phyloP scores from a whole-genome alignment of 768 basidiomycete genomes.

The Jaapia argillacea region DNA sequence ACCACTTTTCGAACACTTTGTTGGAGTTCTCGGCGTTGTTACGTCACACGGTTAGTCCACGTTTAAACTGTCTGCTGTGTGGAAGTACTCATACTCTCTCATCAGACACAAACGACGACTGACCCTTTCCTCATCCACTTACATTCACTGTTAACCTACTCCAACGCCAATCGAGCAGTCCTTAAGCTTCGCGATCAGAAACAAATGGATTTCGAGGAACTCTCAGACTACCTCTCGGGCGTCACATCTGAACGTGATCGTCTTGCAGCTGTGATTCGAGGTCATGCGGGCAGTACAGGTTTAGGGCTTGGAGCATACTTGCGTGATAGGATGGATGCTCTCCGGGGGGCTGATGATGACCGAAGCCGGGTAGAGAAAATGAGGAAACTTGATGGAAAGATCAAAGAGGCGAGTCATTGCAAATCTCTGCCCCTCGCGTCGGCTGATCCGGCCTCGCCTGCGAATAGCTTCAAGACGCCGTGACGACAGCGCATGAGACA shows the following conservation, averaged over 20 bases:
- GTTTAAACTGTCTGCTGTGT: neutral
- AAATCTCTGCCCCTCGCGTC: neutral
- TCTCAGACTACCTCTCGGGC: slow-evolving; percentile 90
- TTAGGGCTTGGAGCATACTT: slow-evolving; percentile 84
- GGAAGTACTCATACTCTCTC: neutral
- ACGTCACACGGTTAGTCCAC: slow-evolving; percentile 62
- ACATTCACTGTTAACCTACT: slow-evolving; percentile 89
- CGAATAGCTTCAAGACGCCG: slow-evolving; percentile 94
- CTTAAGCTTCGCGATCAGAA: slow-evolving; percentile 96
- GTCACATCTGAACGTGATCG: slow-evolving; percentile 90
- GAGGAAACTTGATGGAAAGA: slow-evolving; percentile 85
- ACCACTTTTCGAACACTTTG: slow-evolving; percentile 93
- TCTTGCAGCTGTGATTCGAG: slow-evolving; percentile 79
- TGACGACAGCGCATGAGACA: slow-evolving; percentile 89
- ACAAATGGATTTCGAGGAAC: slow-evolving; percentile 96
- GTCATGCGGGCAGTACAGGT: slow-evolving; percentile 79
- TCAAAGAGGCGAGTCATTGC: slow-evolving; percentile 69
- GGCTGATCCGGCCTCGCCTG: no score
- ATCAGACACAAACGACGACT: slow-evolving; percentile 78
- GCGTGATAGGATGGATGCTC: slow-evolving; percentile 84
- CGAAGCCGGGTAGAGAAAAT: slow-evolving; percentile 88
- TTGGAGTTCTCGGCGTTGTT: slow-evolving; percentile 89
- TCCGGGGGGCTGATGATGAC: slow-evolving; percentile 91
- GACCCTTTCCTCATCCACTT: slow-evolving; percentile 88
- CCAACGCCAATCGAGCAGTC: slow-evolving; percentile 87